A percentile compares a stretch with the other conserved stretches of the same genome.
Conservation (phyloP, 176 grass and related monocot species). For the Hordeum marinum region DNA sequence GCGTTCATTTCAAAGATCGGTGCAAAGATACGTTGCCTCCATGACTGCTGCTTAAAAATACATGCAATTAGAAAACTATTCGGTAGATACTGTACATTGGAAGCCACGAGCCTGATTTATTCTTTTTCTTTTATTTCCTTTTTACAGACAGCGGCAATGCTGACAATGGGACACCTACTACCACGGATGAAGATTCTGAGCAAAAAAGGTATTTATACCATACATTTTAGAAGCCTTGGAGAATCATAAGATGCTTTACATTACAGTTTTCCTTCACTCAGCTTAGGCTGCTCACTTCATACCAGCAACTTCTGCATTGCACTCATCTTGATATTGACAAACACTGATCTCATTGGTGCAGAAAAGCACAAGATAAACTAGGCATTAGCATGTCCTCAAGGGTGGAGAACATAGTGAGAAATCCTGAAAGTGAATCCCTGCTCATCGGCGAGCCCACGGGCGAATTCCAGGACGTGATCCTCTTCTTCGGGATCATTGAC, state of each 20-base stretch:
- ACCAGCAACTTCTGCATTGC: neutral
- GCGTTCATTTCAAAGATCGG: conserved; percentile 74
- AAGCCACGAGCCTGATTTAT: conserved; percentile 10
- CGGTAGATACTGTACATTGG: neutral
- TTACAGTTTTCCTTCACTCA: neutral
- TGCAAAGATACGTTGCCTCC: conserved; percentile 49
- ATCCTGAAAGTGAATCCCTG: conserved; percentile 36
- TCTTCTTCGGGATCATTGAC: conserved; percentile 91
- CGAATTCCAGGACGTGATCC: conserved; percentile 58
- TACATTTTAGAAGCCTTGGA: neutral
- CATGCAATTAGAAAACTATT: neutral
- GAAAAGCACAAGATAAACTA: conserved; percentile 47
- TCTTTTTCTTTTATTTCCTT: neutral
- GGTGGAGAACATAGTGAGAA: conserved; percentile 57
- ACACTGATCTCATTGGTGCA: conserved; percentile 4
- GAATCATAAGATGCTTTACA: neutral
- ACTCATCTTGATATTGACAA: neutral
- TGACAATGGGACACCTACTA: conserved; percentile 44
- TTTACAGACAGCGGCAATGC: conserved; percentile 31
- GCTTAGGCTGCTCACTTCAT: neutral
- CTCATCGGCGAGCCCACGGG: conserved; percentile 72
- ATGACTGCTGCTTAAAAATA: conserved; percentile 10
- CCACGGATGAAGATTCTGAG: conserved; percentile 39
- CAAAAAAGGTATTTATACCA: conserved; percentile 38
- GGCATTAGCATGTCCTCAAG: conserved; percentile 78